Evolutionary conservation across 2,329 filamentous ascomycete species (phyloP), one percentile per base, ranked within the genome.

Genomic region (Cercospora nicotianae): DNA sequence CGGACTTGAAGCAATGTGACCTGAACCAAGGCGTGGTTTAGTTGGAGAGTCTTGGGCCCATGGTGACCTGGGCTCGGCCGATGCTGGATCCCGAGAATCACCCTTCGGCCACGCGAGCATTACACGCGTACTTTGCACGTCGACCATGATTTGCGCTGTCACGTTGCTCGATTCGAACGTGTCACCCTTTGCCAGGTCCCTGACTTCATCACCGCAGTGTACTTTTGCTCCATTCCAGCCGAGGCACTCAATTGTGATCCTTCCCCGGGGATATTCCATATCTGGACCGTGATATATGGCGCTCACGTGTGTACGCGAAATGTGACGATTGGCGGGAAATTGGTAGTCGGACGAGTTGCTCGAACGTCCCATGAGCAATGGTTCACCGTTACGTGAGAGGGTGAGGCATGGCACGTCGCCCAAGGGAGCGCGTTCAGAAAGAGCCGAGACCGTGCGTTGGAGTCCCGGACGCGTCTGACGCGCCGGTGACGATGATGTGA

Each of bases 261-360:
- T 90, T 78, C 91, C 92, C 70, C 88, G 85, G 73, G 92, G 89
- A 74, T 92, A 86, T 5, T 87, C 86, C 65, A 87, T 85, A 20
- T 85, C 82, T 12, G 92, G 88, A 23, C 90, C 86, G 70, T 94
- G 87, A 79, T 94, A 99, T 63, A 89, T 87, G 70, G 93, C 94
- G 81, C 92, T 91, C 80, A 97, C 91, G 78, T 99, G 95, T 26
- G 98, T 88, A 77, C 95, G 91, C 76, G 95, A 98, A 70, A 99
- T 93, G 68, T 96, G 87, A 58, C 93, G 91, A 81, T 96, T 97
- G 74, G 92, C 89, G 28, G 95, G 95, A 13, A 99, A 86, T 81
- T 97, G 94, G 79, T 94, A 95, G 77, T 97, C 89, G n/a, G 93
- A 96, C 13, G 94, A 96, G 80, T 93, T 94, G 82, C 92, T 97